Evolutionary conservation across 805 yeast species (phyloP), one percentile per base, ranked within the genome.

Genomic region (Kazachstania kunashirensis): DNA sequence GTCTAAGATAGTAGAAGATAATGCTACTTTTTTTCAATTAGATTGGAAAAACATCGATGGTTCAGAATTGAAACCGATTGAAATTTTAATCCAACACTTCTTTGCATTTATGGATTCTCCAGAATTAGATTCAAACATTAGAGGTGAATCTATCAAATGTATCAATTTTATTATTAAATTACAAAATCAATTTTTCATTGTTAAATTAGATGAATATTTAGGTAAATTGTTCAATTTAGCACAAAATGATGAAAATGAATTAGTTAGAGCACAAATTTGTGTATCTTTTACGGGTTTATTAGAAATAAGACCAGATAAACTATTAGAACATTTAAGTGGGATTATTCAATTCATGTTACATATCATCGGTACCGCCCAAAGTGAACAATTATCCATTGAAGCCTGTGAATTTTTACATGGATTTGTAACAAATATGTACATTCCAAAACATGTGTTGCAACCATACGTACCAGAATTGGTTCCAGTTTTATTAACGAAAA

Each of bases 331-430:
- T 56, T 57, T 89, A 39, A 75, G 71, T 37, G 96, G 96, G n/a
- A 85, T 92, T 12, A 73, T 89, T 28, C 73, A 77, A 45, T 92
- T 82, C 63, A 77, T 88, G 50, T 60, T 85, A 34, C 96, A 86
- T 61, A 73, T 86, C 41, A 75, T 89, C 63, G 70, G 71, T 10
- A 66, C 67, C 36, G 53, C 47, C 15, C 58, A 59, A 15, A 78
- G 79, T 43, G 88, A 82, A 46, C 78, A 71, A 37, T 94, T 85
- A 23, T 80, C 95, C 0, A 65, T 88, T 38, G 96, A 88, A 55
- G 96, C 95, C 3, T 85, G 96, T 57, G 97, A 92, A 61, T 86
- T 92, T 49, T 63, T 92, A 41, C 70, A 89, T 30, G 76, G 83
- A 1, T 67, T 89, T 37, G 74, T 88, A 0, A 79, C 85, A 2